These are phyloP conservation scores for Leptomonas pyrrhocoris DNA, from an alignment of 208 protist species.

Conservation along the genomic window DNA sequence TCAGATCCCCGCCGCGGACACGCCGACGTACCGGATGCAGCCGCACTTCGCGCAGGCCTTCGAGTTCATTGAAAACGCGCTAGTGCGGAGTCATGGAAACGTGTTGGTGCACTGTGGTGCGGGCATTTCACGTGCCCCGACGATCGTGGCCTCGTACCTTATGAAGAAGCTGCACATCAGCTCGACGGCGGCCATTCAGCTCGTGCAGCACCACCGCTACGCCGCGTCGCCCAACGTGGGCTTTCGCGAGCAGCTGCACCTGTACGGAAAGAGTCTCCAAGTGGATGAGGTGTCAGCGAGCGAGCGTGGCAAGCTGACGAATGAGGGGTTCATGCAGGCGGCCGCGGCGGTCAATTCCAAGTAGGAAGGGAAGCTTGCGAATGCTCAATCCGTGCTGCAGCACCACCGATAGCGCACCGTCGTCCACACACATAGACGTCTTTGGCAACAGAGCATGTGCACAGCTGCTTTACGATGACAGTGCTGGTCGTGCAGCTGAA, in stretches of 20 bases:
- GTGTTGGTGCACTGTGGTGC: conserved; percentile 87
- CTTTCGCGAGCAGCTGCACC: conserved; percentile 62
- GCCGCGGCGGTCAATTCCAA: not conserved
- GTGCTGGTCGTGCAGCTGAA: too few relatives aligned
- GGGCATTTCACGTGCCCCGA: conserved; percentile 83
- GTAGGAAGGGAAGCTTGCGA: not conserved
- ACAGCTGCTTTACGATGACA: too few relatives aligned
- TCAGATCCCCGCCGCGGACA: conserved; percentile 52
- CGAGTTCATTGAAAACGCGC: conserved; percentile 76
- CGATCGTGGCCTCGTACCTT: conserved; percentile 74
- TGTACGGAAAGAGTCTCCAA: conserved; percentile 38
- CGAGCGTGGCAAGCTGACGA: conserved; percentile 1
- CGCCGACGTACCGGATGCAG: conserved; percentile 48
- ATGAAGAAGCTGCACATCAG: conserved; percentile 71
- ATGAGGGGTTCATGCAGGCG: not conserved
- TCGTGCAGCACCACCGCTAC: conserved; percentile 53
- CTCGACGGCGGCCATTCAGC: conserved; percentile 44
- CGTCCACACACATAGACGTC: too few relatives aligned
- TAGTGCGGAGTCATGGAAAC: conserved; percentile 42
- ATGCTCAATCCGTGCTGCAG: too few relatives aligned
- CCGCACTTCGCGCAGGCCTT: conserved; percentile 60
- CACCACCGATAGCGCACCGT: too few relatives aligned
- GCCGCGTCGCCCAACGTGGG: conserved; percentile 72
- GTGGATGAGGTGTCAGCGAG: conserved; percentile 8
- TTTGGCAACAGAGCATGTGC: too few relatives aligned